Percentiles rank a stretch among this genome's conserved stretches.
Conservation (phyloP, 768 basidiomycete genomes). For the Amanita subjunquillea region DNA sequence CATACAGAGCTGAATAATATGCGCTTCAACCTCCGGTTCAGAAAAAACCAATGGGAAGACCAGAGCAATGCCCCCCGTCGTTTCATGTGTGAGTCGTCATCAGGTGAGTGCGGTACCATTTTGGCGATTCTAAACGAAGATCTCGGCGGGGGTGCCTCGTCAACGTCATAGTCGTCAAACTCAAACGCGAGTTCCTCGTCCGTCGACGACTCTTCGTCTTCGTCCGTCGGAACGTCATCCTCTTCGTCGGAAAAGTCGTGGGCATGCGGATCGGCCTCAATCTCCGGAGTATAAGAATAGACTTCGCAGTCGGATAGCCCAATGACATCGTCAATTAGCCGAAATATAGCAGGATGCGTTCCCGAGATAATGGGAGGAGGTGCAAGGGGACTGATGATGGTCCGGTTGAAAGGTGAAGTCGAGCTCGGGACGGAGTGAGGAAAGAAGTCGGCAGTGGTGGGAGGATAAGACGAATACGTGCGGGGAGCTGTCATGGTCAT, state of each 20-base stretch:
- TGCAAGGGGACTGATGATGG: constrained; percentile 52
- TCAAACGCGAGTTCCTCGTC: constrained; percentile 67
- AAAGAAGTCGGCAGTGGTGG: constrained; percentile 61
- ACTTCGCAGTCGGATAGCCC: constrained; percentile 90
- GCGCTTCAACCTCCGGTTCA: constrained; percentile 86
- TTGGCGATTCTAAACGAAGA: constrained; percentile 25
- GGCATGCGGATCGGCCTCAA: constrained; percentile 90
- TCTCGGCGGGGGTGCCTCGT: constrained; percentile 37
- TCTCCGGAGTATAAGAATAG: constrained; percentile 88
- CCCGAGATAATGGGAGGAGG: constrained; percentile 69
- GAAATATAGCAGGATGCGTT: constrained; percentile 83
- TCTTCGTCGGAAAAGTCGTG: constrained; percentile 73
- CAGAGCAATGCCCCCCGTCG: constrained; percentile 79
- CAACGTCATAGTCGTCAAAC: constrained; percentile 75
- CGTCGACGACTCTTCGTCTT: constrained; percentile 59
- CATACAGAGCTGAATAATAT: constrained; percentile 88
- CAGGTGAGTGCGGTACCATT: constrained; percentile 28
- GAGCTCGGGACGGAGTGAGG: constrained; percentile 67
- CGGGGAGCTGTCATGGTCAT: constrained; percentile 60
- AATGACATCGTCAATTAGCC: constrained; percentile 83
- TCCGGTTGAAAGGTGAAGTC: constrained; percentile 53
- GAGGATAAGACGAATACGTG: constrained; percentile 82
- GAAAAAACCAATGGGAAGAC: constrained; percentile 97
- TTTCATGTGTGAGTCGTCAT: constrained; percentile 34
- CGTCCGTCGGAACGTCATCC: constrained; percentile 57